A percentile compares a stretch with the other conserved stretches of the same genome.
phyloP scores from a whole-genome alignment of 192 early-diverging fungal species.

The Coemansia sp. region DNA sequence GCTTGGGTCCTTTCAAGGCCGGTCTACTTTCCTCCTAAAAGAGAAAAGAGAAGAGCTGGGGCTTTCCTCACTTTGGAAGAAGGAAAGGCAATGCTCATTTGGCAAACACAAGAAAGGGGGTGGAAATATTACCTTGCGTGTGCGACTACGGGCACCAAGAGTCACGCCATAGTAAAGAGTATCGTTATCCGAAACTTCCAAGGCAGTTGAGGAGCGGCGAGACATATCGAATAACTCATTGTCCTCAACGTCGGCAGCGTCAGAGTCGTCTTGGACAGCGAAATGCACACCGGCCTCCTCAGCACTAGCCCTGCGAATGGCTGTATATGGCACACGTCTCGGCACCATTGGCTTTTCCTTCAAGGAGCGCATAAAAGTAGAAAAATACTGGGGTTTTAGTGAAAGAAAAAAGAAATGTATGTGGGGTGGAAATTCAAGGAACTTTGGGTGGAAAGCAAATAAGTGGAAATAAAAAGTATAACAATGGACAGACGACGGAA shows the following conservation, averaged over 20 bases:
- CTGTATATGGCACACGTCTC: conserved; percentile 33
- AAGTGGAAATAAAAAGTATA: neutral
- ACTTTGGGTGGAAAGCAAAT: neutral
- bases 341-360: conserved; percentile 34
- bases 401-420: conserved; percentile 8
- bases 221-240: conserved; percentile 43
- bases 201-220: conserved; percentile 10
- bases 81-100: conserved; percentile 1
- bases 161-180: conserved; percentile 44
- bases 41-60: neutral
- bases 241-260: conserved; percentile 45
- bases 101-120: neutral
- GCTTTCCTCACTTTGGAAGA: neutral
- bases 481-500: neutral
- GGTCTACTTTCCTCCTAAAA: neutral
- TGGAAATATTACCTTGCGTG: conserved; percentile 29
- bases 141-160: conserved; percentile 32
- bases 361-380: conserved; percentile 3
- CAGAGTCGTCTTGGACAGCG: conserved; percentile 19
- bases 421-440: neutral
- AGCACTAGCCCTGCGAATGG: conserved; percentile 24
- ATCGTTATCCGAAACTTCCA: conserved; percentile 49
- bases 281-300: conserved; percentile 31
- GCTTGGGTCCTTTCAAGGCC: neutral
- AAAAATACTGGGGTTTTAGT: conserved; percentile 14